These are phyloP conservation scores for Penicillium sp. DNA, from an alignment of 2,329 filamentous ascomycete genomes.

Conservation along the genomic window DNA sequence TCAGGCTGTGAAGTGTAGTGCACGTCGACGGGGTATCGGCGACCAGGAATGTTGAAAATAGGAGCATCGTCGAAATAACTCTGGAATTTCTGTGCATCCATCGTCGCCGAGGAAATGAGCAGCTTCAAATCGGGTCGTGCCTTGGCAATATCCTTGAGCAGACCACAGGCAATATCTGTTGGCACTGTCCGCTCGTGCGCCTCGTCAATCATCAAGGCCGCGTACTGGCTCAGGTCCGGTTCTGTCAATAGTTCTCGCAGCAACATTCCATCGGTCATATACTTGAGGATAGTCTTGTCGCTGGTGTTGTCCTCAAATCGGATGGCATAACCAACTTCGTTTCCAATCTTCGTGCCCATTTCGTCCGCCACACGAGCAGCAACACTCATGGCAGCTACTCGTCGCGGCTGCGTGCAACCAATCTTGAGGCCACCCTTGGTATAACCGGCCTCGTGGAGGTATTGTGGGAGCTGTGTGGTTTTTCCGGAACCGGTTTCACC, in stretches of 20 bases:
- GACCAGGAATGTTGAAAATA: conserved; percentile 91
- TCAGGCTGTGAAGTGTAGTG: conserved; percentile 89
- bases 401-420: conserved; percentile 88
- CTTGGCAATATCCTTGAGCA: conserved; percentile 84
- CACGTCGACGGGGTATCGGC: conserved; percentile 84
- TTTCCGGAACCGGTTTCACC: conserved; percentile 95
- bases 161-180: conserved; percentile 82
- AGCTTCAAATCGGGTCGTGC: conserved; percentile 83
- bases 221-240: conserved; percentile 77
- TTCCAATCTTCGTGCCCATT: conserved; percentile 82
- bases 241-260: conserved; percentile 86
- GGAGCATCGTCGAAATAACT: conserved; percentile 89
- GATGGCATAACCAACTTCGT: conserved; percentile 91
- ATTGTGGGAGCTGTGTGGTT: conserved; percentile 92
- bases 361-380: conserved; percentile 95
- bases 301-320: conserved; percentile 91
- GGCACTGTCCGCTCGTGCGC: conserved; percentile 91
- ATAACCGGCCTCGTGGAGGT: conserved; percentile 85
- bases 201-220: conserved; percentile 93
- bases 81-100: conserved; percentile 90
- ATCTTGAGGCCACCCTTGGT: conserved; percentile 82
- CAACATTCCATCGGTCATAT: conserved; percentile 97
- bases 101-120: conserved; percentile 88
- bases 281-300: conserved; percentile 89
- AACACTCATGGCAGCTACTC: conserved; percentile 96